phyloP scores from a whole-genome alignment of 306 rosid species.

The Hippophae rhamnoides region DNA sequence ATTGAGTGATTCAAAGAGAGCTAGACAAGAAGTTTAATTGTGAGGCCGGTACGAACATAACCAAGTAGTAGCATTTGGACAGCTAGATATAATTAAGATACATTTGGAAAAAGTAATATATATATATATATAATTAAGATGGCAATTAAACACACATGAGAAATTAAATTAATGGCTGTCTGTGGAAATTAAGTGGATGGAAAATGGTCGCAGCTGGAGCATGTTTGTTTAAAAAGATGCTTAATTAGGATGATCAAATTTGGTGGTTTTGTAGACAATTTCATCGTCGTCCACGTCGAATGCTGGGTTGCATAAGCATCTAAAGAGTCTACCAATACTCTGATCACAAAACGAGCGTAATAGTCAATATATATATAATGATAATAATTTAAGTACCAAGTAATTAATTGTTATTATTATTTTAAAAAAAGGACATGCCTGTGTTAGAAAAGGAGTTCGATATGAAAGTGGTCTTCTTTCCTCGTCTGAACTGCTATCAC shows the following conservation, averaged over 20 bases:
- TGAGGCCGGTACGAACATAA: too few species aligned
- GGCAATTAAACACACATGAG: too few species aligned
- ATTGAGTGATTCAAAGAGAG: too few species aligned
- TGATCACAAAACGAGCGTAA: constrained; percentile 3
- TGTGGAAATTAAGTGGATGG: too few species aligned
- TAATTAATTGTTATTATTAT: too few species aligned
- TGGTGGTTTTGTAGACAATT: constrained; percentile 60
- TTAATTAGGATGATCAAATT: constrained; percentile 17
- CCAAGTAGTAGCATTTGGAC: too few species aligned
- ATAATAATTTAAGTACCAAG: neutral
- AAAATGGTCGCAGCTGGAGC: too few species aligned
- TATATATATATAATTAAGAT: too few species aligned
- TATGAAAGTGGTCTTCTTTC: constrained; percentile 61
- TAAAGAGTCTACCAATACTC: constrained; percentile 89
- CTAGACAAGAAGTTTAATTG: too few species aligned
- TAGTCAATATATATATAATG: neutral
- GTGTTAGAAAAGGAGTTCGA: constrained; percentile 75
- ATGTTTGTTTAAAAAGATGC: neutral
- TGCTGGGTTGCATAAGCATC: constrained; percentile 98
- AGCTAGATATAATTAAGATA: too few species aligned
- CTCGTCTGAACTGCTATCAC: constrained; percentile 64
- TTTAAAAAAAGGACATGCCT: constrained; percentile 29
- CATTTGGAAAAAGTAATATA: too few species aligned
- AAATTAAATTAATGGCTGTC: too few species aligned
- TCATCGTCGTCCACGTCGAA: constrained; percentile 94